These are phyloP conservation scores for Fraxinus latifolia DNA, from an alignment of 305 asterid genomes.

Conservation along the genomic window DNA sequence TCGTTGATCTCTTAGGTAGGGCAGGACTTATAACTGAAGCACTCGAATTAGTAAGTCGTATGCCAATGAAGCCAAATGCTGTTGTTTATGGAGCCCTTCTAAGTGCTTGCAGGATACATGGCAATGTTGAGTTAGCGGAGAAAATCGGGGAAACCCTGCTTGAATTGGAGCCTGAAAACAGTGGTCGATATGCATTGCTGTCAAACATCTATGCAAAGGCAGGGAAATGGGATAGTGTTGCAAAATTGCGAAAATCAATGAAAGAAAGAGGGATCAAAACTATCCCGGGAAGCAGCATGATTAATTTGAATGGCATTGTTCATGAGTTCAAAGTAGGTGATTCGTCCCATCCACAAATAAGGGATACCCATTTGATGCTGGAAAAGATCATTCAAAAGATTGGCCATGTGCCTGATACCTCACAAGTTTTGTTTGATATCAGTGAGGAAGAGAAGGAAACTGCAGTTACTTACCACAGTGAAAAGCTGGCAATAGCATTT, in stretches of 20 bases:
- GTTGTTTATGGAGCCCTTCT: conserved; percentile 49
- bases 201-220: conserved; percentile 54
- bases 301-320: conserved; percentile 31
- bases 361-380: conserved; percentile 22
- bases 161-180: conserved; percentile 41
- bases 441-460: conserved; percentile 46
- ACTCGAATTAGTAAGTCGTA: conserved; percentile 28
- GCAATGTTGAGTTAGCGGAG: conserved; percentile 38
- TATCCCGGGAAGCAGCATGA: conserved; percentile 33
- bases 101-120: conserved; percentile 41
- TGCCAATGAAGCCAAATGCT: conserved; percentile 44
- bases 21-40: conserved; percentile 44
- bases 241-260: conserved; percentile 36
- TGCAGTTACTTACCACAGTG: conserved; percentile 42
- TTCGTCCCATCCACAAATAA: conserved; percentile 27
- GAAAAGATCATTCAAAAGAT: conserved; percentile 31
- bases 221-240: conserved; percentile 44
- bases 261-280: conserved; percentile 43
- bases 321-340: conserved; percentile 47
- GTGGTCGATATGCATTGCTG: conserved; percentile 39
- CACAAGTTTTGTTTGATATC: conserved; percentile 39
- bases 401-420: conserved; percentile 33
- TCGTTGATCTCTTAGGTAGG: conserved; percentile 40
- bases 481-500: conserved; percentile 46
- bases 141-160: conserved; percentile 35